Evolutionary conservation across 1,139 yeast genomes (phyloP).

Genomic region (Blastobotrys arbuscula): DNA sequence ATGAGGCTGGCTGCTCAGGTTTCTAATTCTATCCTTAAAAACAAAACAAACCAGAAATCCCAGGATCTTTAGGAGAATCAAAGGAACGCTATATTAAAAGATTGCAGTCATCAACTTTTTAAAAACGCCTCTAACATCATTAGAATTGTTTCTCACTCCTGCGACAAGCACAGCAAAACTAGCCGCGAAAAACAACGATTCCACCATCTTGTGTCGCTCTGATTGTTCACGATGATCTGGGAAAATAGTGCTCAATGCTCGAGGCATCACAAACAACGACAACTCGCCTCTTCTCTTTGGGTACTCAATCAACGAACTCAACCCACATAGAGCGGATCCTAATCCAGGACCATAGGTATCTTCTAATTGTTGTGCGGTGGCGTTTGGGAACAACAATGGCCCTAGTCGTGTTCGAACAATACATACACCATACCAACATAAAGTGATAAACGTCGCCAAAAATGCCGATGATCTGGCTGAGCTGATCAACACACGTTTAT

Average conservation of each 20-base stretch:
- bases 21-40: too few species aligned
- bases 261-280: conserved; percentile 40
- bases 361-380: conserved; percentile 32
- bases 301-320: conserved; percentile 37
- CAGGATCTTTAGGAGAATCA: too few species aligned
- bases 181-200: conserved; percentile 33
- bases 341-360: conserved; percentile 35
- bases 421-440: conserved; percentile 41
- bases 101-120: conserved; percentile 20
- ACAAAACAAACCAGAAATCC: too few species aligned
- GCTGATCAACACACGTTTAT: conserved; percentile 13
- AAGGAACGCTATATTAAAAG: conserved; percentile 17
- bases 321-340: conserved; percentile 37
- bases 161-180: conserved; percentile 34
- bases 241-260: conserved; percentile 37
- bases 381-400: conserved; percentile 29
- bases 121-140: conserved; percentile 23
- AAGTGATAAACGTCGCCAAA: conserved; percentile 36
- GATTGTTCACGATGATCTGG: conserved; percentile 25
- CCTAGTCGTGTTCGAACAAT: conserved; percentile 35
- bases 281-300: conserved; percentile 39
- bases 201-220: conserved; percentile 25
- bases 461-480: conserved; percentile 38
- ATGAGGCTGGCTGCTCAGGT: too few species aligned
- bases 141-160: conserved; percentile 15